Evolutionary conservation across 2,329 filamentous ascomycete genomes (phyloP), one percentile per base, ranked within the genome.

Genomic region (Hymenoscyphus fructigenus): DNA sequence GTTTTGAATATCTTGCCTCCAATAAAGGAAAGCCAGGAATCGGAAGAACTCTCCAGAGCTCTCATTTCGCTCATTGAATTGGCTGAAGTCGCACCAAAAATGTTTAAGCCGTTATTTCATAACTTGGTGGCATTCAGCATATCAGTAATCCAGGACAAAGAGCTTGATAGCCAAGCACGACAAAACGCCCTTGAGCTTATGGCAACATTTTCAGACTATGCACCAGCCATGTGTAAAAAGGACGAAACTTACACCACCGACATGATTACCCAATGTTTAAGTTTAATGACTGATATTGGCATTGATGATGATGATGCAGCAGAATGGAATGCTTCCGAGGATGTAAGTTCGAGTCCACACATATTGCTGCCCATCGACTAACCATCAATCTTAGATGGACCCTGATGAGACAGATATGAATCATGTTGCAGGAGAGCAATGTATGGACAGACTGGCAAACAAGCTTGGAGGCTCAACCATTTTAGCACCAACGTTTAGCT

Each of bases 251-350:
- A 96, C 79, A 95, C 93, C 1, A 89, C 86, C 66, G 93, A 97
- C 69, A 99, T 99, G 95, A 96, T 99, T 69, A 98, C 93, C 0
- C 95, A 99, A 78, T 99, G 95, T 77, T 81, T 99, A 71, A 98
- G 94, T 72, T 81, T 99, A 71, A 99, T 99, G 95, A 98, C 95
- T 3, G 95, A 99, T 76, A 89, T 99, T 67, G 95, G 93, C 47
- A 84, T 89, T 67, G 95, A 98, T 71, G 95, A 99, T 71, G 94
- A 99, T 63, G 93, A 98, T 81, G 94, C 93, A 3, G 83, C 89
- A 20, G 95, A 98, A 72, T 99, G 95, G 95, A 91, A 97, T 70
- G 84, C 88, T 3, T 91, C 91, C 29, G 95, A 99, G 76, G 95
- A 99, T 81, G 89, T 91, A 79, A 79, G 88, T 83, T 7, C 53